Base-by-base conservation (phyloP, 164 flowering plant species). In the Euptelea pleiosperma region DNA sequence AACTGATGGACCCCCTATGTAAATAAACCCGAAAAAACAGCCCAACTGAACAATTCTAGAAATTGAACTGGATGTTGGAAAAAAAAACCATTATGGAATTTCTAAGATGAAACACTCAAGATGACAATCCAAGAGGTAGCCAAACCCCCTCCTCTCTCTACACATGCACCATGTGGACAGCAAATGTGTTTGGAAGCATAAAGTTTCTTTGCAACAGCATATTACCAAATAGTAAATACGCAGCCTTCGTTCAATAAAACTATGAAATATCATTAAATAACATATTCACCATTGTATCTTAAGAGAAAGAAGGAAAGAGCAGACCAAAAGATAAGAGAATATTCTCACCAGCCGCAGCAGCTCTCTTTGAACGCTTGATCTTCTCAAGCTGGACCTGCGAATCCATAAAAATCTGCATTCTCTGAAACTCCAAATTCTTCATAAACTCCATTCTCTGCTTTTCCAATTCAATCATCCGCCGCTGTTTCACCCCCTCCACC, bases 331-430 rank as follows among this genome's bases (percentile, higher is more conserved):
- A 60, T 16, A 15, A 46, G 21, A 51, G 8, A 49, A 40, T 18
- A 37, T 21, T 19, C 79, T 76, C 73, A 83, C 83, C 79, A 49
- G 71, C 60, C 1, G 78, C 67, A 19, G 66, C 60, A 1, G 79
- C 74, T 41, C 79, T 70, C 68, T 82, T 86, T 3, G 77, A 64
- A 1, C 78, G 82, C 77, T 87, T 89, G 34, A 82, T 67, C 79
- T 81, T 83, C 76, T 82, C 87, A 24, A 90, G 79, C 78, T 83
- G 83, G 49, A 87, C 78, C 73, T 90, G 97, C 11, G 85, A 80
- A 40, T 89, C 91, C 84, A 84, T 76, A 60, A 85, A 83, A 63
- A 87, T 74, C 70, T 81, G 79, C 97, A 87, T 84, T 69, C 95
- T 78, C 70, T 87, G 87, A 58, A 75, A 68, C 78, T 86, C 93